Evolutionary conservation across 306 rosid species (phyloP).

Genomic region (Amphicarpaea edgeworthii): DNA sequence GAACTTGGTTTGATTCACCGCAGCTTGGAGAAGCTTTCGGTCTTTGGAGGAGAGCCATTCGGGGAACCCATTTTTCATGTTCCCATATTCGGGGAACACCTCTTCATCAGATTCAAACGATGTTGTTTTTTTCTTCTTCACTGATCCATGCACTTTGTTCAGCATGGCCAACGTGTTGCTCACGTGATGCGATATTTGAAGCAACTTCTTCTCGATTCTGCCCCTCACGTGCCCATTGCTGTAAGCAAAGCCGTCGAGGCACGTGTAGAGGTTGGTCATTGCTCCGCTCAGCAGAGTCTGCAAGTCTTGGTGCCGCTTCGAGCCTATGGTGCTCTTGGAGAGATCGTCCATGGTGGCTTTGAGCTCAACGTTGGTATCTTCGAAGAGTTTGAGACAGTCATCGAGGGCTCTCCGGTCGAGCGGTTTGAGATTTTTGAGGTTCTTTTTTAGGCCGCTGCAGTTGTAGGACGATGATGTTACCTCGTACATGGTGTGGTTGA

Average conservation of each 20-base stretch:
- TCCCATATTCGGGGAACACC: conserved; percentile 60
- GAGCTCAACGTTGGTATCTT: conserved; percentile 60
- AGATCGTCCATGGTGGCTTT: conserved; percentile 55
- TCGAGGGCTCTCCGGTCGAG: conserved; percentile 62
- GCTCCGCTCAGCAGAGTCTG: conserved; percentile 78
- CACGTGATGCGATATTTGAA: conserved; percentile 59
- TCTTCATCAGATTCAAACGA: conserved; percentile 48
- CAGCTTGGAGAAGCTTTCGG: conserved; percentile 58
- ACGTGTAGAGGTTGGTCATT: conserved; percentile 83
- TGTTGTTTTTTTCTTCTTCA: neutral
- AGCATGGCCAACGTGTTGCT: conserved; percentile 79
- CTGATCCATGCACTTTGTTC: conserved; percentile 62
- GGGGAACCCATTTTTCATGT: conserved; percentile 65
- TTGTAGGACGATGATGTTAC: conserved; percentile 59
- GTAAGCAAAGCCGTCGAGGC: conserved; percentile 73
- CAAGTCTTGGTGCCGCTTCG: conserved; percentile 52
- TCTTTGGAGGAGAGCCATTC: conserved; percentile 65
- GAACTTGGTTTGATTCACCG: conserved; percentile 50
- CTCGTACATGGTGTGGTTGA: conserved; percentile 59
- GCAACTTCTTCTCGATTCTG: conserved; percentile 45
- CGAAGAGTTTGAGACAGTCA: conserved; percentile 79
- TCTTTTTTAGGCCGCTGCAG: conserved; percentile 53
- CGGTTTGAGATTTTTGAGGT: conserved; percentile 43
- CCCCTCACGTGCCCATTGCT: conserved; percentile 49
- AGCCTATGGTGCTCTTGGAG: conserved; percentile 20